Percentiles rank a stretch among this genome's conserved stretches.
These are phyloP conservation scores for Butyriboletus loyo DNA, from an alignment of 768 basidiomycete species.

Conservation along the genomic window DNA sequence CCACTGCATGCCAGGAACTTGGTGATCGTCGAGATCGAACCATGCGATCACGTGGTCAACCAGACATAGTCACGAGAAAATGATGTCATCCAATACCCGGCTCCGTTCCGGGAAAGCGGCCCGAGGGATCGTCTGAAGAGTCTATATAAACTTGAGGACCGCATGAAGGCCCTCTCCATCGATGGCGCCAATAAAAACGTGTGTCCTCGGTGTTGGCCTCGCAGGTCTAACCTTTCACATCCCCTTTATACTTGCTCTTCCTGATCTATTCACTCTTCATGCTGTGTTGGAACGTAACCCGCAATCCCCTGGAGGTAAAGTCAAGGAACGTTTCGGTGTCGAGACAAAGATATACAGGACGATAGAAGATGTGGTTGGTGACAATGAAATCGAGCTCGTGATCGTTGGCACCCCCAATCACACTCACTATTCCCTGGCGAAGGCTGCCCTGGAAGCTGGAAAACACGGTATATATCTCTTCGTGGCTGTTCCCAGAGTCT, in stretches of 20 bases:
- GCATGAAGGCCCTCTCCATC: background rate
- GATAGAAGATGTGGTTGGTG: constrained; percentile 57
- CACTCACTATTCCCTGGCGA: constrained; percentile 69
- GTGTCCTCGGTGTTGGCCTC: constrained; percentile 75
- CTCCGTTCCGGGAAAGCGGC: background rate
- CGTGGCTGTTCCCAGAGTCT: background rate
- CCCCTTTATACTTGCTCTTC: constrained; percentile 73
- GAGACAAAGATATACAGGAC: constrained; percentile 54
- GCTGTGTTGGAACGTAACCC: constrained; percentile 78
- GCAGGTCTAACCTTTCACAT: constrained; percentile 76
- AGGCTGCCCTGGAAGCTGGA: constrained; percentile 61
- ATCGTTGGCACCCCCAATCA: constrained; percentile 71
- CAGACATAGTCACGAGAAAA: constrained; percentile 11
- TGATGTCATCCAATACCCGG: constrained; percentile 10
- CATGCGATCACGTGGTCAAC: constrained; percentile 23
- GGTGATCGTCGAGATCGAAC: background rate
- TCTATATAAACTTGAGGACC: background rate
- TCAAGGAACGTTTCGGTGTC: constrained; percentile 62
- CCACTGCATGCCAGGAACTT: constrained; percentile 20
- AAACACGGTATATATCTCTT: constrained; percentile 56
- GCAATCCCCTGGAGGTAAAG: constrained; percentile 54
- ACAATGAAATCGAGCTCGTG: constrained; percentile 64
- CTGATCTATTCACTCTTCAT: constrained; percentile 65
- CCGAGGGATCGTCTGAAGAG: background rate
- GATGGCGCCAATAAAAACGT: constrained; percentile 56